Evolutionary conservation across 345 rosid species (phyloP), one percentile per base, ranked within the genome.

Genomic region (Salix udensis): DNA sequence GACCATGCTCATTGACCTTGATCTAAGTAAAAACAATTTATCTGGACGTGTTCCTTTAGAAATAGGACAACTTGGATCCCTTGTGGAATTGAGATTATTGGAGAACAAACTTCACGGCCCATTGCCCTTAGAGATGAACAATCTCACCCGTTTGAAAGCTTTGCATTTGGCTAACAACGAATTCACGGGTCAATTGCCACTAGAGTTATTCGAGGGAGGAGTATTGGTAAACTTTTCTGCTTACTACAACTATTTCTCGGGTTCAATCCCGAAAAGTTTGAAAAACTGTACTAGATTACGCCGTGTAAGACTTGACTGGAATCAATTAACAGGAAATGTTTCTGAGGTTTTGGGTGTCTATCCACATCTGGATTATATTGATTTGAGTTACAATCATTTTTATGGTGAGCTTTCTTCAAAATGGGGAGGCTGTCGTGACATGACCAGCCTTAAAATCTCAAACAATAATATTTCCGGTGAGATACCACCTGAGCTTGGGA

Each of bases 151-250:
- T 6, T 30, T 65, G n/a, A 65, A 14, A 0, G 0, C n/a, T 0
- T 65, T 65, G 18, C 0, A 0, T 1, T 12, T 34, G 18, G 16
- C 13, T 28, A 1, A 0, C 0, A 65, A 65, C 14, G 1, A 28
- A 6, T 65, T 65, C 8, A 28, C 68, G 7, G 42, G 68, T 19
- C 19, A 12, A 31, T 30, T 65, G 18, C 68, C 68, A 26, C 11
- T 0, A 1, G 34, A 64, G 11, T 11, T 65, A 12, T 65, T 6
- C 8, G 7, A 7, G 34, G 42, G 68, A 65, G 68, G 68, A 5
- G 16, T 7, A 0, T 37, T 65, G 31, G n/a, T 13, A 14, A 18
- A 15, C 34, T 15, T 65, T 31, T 0, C 5, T 14, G 68, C 0
- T 14, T 0, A 0, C 68, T 0, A 64, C 68, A 65, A 65, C 19